Evolutionary conservation across 176 grass and related monocot genomes (phyloP), one percentile per base, ranked within the genome.

Genomic region (Panicum miliaceum): DNA sequence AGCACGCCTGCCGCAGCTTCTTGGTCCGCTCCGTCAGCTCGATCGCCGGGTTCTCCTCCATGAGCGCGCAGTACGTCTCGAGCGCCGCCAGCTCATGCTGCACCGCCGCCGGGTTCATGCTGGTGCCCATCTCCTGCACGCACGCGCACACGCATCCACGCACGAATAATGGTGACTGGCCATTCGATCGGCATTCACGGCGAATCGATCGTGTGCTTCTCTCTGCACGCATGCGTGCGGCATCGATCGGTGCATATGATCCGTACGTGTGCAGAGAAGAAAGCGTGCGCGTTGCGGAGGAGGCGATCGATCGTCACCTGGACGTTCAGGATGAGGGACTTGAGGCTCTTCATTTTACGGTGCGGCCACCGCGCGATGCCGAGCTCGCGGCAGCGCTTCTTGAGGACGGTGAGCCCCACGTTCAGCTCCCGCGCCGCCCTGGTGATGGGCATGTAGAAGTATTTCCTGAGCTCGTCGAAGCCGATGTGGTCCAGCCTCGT

Each of bases 331-430:
- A 96, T 92, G 75, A 99, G 93, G 34, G 89, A 86, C 64, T 50
- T 92, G 68, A 99, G 85, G 89, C 96, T 99, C 76, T 94, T 99
- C 87, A 99, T 94, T 84, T 99, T 99, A 25, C 96, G 81, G 77
- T 99, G 93, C 3, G 93, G 96, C 96, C 96, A 96, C 53, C 96
- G 82, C 2, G 47, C 68, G 50, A 99, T 84, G 11, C 96, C 93
- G 7, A 99, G 88, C 84, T 99, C 96, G 23, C 96, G 83, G 81
- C 96, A 99, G 29, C 93, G 87, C 77, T 90, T 96, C 85, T 98
- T 99, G 58, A 99, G 93, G 47, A 99, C 84, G 69, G 96, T 95
- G n/a, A 98, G 58, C 0, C 93, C 96, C 16, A 98, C 91, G 53
- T 96, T 94, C 91, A 98, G 84, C 85, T 92, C 91, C 53, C 89